Conservation (phyloP, 2,329 filamentous ascomycete species). For the Tetracladium maxilliforme region DNA sequence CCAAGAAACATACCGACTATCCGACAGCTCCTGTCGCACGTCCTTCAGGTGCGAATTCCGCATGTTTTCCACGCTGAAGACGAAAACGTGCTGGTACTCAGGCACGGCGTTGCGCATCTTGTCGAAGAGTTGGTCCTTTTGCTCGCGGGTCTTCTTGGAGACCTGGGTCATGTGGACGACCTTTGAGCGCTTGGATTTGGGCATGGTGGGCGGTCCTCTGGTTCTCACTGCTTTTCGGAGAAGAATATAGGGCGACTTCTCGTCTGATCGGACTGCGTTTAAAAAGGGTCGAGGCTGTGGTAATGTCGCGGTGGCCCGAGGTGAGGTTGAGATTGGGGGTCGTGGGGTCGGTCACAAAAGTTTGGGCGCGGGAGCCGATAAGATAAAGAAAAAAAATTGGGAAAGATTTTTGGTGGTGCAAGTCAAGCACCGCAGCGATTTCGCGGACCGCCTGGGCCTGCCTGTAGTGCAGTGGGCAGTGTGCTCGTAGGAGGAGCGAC, state of each 20-base stretch:
- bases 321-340: background rate
- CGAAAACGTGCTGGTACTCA: conserved; percentile 80
- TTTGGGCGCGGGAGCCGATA: background rate
- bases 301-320: no score
- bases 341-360: background rate
- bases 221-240: no score
- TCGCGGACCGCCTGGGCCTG: no score
- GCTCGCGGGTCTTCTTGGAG: conserved; percentile 82
- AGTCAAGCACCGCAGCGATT: no score
- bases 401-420: no score
- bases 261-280: no score
- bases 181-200: conserved; percentile 87
- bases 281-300: no score
- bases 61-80: conserved; percentile 94
- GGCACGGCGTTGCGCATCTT: conserved; percentile 77
- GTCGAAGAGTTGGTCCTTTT: conserved; percentile 73
- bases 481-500: no score
- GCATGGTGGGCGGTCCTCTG: conserved; percentile 51
- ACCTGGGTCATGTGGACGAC: conserved; percentile 85
- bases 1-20: conserved; percentile 54
- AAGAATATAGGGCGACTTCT: no score
- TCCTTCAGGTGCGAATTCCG: conserved; percentile 93
- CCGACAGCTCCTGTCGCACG: conserved; percentile 69
- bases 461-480: no score
- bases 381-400: no score